Conservation (phyloP, 2,329 filamentous ascomycete genomes). For the Stagonosporopsis vannaccii region DNA sequence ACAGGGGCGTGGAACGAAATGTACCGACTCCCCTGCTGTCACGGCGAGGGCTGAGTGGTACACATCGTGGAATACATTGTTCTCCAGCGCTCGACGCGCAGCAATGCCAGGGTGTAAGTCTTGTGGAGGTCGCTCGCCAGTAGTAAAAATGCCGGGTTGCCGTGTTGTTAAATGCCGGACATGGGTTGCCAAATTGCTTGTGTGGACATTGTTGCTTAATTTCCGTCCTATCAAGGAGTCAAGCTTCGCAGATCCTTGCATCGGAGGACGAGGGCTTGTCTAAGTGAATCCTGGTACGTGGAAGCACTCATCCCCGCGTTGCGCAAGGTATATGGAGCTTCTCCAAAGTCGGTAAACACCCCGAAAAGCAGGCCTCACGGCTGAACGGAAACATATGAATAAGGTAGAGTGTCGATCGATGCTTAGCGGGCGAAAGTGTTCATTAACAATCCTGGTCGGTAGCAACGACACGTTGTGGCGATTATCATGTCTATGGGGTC, state of each 20-base stretch:
- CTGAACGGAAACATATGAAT: neutral
- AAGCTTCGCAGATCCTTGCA: slow-evolving; percentile 5
- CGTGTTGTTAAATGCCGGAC: neutral
- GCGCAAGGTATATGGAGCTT: neutral
- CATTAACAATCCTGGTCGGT: neutral
- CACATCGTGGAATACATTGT: neutral
- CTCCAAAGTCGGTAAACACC: neutral
- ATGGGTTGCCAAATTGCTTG: slow-evolving; percentile 9
- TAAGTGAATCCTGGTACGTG: slow-evolving; percentile 9
- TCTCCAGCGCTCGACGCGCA: neutral
- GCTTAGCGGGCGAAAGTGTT: neutral
- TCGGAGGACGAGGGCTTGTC: neutral
- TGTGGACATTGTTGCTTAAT: slow-evolving; percentile 2
- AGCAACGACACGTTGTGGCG: neutral
- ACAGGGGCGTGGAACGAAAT: neutral
- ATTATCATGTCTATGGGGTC: neutral
- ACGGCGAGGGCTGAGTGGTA: neutral
- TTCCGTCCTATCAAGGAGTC: slow-evolving; percentile 8
- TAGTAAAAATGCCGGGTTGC: neutral
- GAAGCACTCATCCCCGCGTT: slow-evolving; percentile 9
- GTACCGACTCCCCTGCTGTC: neutral
- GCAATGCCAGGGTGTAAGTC: neutral
- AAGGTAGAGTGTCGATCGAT: neutral
- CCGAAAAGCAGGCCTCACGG: neutral
- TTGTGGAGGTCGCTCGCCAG: neutral